Percentiles rank a stretch among this genome's conserved stretches.
Conservation (phyloP, 257 asterid species). For the Euphrasia confusa region DNA sequence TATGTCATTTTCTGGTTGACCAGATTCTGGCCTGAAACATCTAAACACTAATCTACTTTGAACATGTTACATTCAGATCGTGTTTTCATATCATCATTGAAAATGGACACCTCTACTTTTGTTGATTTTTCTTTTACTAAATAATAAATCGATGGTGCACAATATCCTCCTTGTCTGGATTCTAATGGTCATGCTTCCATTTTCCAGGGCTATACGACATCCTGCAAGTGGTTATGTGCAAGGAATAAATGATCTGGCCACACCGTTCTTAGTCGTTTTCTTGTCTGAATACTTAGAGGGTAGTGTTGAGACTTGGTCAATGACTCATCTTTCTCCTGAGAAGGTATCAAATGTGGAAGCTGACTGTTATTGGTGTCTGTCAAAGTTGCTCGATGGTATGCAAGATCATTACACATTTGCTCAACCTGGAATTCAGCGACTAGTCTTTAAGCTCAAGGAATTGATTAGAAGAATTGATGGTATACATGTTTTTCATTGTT, state of each 20-base stretch:
- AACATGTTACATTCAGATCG: too few relatives aligned
- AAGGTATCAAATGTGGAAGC: constrained; percentile 76
- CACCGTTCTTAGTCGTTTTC: constrained; percentile 91
- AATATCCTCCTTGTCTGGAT: neutral
- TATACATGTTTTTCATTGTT: constrained; percentile 21
- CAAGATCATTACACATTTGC: constrained; percentile 99
- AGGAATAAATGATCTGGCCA: constrained; percentile 95
- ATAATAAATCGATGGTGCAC: too few relatives aligned
- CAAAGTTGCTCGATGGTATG: constrained; percentile 97
- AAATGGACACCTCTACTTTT: too few relatives aligned
- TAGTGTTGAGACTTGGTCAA: constrained; percentile 62
- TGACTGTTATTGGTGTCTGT: constrained; percentile 95
- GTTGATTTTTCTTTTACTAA: too few relatives aligned
- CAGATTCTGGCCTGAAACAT: too few relatives aligned
- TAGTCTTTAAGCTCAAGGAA: constrained; percentile 95
- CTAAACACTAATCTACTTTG: too few relatives aligned
- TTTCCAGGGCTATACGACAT: constrained; percentile 85
- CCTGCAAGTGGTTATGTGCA: constrained; percentile 99
- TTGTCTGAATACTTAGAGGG: constrained; percentile 86
- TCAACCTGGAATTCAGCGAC: constrained; percentile 97
- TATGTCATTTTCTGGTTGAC: too few relatives aligned
- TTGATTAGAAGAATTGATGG: constrained; percentile 93
- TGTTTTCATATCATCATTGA: too few relatives aligned
- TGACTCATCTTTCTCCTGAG: constrained; percentile 65
- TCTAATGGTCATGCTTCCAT: constrained; percentile 14